Conservation (phyloP, 2,329 filamentous ascomycete genomes). For the Proliferodiscus dingleyae region DNA sequence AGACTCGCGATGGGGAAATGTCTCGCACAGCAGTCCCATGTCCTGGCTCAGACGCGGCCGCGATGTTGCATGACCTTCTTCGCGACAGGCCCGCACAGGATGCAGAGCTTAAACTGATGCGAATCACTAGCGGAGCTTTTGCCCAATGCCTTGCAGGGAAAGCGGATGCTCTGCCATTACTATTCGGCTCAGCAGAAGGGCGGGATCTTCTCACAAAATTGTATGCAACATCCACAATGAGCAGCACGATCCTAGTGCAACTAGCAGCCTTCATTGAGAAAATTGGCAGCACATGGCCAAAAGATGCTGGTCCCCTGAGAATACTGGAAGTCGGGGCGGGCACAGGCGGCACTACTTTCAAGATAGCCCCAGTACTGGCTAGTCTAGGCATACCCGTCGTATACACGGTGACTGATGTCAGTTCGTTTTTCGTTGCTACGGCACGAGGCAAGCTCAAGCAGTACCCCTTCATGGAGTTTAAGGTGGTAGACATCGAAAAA, state of each 20-base stretch:
- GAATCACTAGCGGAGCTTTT: slow-evolving; percentile 13
- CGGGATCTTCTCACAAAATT: slow-evolving; percentile 20
- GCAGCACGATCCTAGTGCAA: slow-evolving; percentile 3
- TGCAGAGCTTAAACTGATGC: slow-evolving; percentile 14
- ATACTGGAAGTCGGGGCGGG: slow-evolving; percentile 43
- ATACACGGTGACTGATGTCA: slow-evolving; percentile 43
- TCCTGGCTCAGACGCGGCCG: slow-evolving; percentile 4
- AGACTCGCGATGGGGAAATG: slow-evolving; percentile 11
- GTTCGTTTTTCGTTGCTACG: slow-evolving; percentile 28
- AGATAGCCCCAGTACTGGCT: slow-evolving; percentile 29
- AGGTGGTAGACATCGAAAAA: slow-evolving; percentile 12
- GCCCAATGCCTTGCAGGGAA: slow-evolving; percentile 19
- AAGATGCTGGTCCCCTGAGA: slow-evolving; percentile 19
- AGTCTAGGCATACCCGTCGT: slow-evolving; percentile 24
- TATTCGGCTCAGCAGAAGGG: slow-evolving; percentile 22
- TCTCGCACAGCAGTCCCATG: slow-evolving; percentile 15
- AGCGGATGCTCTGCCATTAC: slow-evolving; percentile 19
- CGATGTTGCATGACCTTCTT: slow-evolving; percentile 26
- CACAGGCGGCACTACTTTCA: slow-evolving; percentile 38
- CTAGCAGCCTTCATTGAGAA: slow-evolving; percentile 12
- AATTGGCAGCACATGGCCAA: not conserved
- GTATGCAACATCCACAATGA: slow-evolving; percentile 23
- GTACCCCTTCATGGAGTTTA: slow-evolving; percentile 22
- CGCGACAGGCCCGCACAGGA: slow-evolving; percentile 31
- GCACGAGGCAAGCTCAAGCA: slow-evolving; percentile 18